A percentile compares a stretch with the other conserved stretches of the same genome.
phyloP scores from a whole-genome alignment of 306 rosid species.

The Castanea mollissima region DNA sequence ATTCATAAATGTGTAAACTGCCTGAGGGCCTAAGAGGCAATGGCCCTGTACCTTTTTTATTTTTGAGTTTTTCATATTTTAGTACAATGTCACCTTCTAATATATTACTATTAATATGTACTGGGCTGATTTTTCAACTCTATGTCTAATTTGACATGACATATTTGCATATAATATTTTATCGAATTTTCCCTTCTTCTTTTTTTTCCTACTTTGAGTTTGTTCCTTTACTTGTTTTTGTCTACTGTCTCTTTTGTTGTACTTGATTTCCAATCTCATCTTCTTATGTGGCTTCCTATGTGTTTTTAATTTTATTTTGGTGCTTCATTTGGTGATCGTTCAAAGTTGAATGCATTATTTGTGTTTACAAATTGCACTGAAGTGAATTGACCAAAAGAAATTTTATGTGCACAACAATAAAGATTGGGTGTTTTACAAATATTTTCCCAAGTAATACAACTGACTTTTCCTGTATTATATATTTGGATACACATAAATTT shows the following conservation, averaged over 20 bases:
- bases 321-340: not conserved
- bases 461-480: not conserved
- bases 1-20: not conserved
- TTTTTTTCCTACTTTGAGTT: not conserved
- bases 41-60: not conserved
- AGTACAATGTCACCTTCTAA: too few species aligned
- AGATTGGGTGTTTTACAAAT: not conserved
- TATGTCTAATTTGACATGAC: too few species aligned
- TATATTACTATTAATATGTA: too few species aligned
- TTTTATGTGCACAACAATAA: not conserved
- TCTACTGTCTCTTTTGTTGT: not conserved
- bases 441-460: not conserved
- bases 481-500: not conserved
- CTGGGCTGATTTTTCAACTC: too few species aligned
- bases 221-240: not conserved
- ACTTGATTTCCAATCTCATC: not conserved
- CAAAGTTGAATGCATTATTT: too few species aligned
- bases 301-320: not conserved
- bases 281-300: not conserved
- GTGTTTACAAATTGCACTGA: not conserved
- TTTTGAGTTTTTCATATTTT: not conserved
- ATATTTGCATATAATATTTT: too few species aligned
- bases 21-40: not conserved
- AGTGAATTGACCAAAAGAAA: not conserved
- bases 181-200: too few species aligned